These are phyloP conservation scores for Spencermartinsiella europaea DNA, from an alignment of 805 yeast genomes.

Conservation along the genomic window DNA sequence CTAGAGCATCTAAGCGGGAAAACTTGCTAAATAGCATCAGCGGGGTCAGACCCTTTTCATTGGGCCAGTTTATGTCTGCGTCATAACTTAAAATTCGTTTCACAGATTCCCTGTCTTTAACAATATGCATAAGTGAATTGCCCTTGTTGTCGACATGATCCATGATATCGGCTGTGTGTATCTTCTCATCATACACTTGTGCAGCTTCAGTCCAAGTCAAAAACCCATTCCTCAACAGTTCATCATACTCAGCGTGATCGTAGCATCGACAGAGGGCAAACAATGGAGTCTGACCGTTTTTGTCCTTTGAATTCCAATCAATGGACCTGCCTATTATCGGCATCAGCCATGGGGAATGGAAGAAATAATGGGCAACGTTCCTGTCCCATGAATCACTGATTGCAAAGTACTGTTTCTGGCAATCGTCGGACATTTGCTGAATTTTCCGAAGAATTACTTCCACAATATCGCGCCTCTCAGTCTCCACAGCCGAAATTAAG, in stretches of 20 bases:
- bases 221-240: conserved; percentile 17
- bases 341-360: conserved; percentile 51
- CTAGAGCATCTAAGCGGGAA: conserved; percentile 57
- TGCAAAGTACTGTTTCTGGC: conserved; percentile 46
- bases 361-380: conserved; percentile 68
- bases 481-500: conserved; percentile 55
- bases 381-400: conserved; percentile 49
- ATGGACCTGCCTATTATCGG: conserved; percentile 50
- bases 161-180: conserved; percentile 33
- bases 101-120: conserved; percentile 44
- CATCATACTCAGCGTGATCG: conserved; percentile 62
- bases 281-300: conserved; percentile 69
- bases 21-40: conserved; percentile 65
- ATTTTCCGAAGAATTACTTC: conserved; percentile 45
- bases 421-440: conserved; percentile 40
- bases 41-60: conserved; percentile 59
- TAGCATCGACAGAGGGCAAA: conserved; percentile 72
- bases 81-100: conserved; percentile 38
- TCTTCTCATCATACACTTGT: neutral
- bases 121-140: conserved; percentile 70
- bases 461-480: conserved; percentile 45
- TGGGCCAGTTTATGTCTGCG: conserved; percentile 55
- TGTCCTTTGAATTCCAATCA: conserved; percentile 66
- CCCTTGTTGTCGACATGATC: conserved; percentile 71
- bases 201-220: conserved; percentile 14